Base-by-base conservation (phyloP, 2,329 filamentous ascomycete species). In the Diplocarpon rosae region DNA sequence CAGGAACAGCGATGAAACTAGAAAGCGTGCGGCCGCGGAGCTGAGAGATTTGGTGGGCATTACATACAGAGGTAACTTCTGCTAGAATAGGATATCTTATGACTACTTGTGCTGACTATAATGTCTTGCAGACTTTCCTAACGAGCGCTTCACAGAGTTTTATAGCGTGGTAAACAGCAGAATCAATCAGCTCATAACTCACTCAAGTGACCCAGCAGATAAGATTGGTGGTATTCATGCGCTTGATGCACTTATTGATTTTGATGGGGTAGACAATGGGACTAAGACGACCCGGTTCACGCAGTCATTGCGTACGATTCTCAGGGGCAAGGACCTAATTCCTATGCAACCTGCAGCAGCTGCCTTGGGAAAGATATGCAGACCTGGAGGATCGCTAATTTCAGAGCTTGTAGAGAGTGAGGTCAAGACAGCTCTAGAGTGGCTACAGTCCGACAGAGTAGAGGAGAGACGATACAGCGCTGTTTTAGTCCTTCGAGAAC, bases 401-500 rank as follows among this genome's bases (percentile, higher is more conserved):
- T 93, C 90, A 7, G 90, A 96, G 64, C 71, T 98, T 43, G 92
- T 98, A 46, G 92, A 98, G 61, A 90, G 88, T 43, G 90, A 98
- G 65, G 89, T 96, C 50, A 93, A 95, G 64, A 92, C 88, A 14
- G 89, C 93, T 1, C 72, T 98, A 43, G 92, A 98, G 67, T 96
- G 89, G 85, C 76, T 98, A 46, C 90, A 96, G 62, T 89, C 89
- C 39, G 93, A 96, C 62, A 78, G 90, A 53, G 81, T 94, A 56
- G 92, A 98, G 67, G 90, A 90, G 61, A 77, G 90, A 56, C 78
- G 92, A 56, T 95, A 96, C 62, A 90, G 89, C 47, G 89, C 92
- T 14, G 90, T 95, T 7, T 75, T 98, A 17, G 82, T 95, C 28
- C 75, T 98, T 43, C 79, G 89, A 47, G 92, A 98, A 63, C 73